Conservation (phyloP, 2,329 filamentous ascomycete species). For the Drechslera avenae region DNA sequence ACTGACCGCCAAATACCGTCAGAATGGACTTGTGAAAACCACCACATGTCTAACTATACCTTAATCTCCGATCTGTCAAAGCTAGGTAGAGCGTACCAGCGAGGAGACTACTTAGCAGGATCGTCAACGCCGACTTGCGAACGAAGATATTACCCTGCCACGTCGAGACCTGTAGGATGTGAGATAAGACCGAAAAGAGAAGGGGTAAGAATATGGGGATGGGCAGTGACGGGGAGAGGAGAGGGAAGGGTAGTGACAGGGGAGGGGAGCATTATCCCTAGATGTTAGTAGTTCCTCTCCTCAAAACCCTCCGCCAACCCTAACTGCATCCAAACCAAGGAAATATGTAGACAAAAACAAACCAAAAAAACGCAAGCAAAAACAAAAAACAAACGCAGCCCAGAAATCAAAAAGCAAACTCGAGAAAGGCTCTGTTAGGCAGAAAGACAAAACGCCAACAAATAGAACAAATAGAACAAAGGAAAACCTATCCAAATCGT, state of each 20-base stretch:
- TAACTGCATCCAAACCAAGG: too few relatives aligned
- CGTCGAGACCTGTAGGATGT: constrained; percentile 1
- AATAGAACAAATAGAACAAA: not conserved
- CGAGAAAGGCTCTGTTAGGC: too few relatives aligned
- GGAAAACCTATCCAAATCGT: not conserved
- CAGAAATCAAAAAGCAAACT: not conserved
- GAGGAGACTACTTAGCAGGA: not conserved
- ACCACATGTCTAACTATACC: not conserved
- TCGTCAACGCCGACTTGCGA: not conserved
- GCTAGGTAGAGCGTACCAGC: not conserved
- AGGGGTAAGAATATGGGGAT: not conserved
- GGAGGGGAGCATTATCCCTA: not conserved
- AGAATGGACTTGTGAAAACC: not conserved
- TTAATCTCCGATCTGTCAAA: not conserved
- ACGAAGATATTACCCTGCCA: not conserved
- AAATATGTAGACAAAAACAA: too few relatives aligned
- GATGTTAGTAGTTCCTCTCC: not conserved
- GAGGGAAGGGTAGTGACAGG: not conserved
- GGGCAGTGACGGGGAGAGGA: not conserved
- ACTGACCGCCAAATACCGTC: not conserved
- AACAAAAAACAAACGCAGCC: not conserved
- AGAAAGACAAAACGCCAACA: too few relatives aligned
- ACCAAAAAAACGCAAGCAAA: not conserved
- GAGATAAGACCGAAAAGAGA: not conserved
- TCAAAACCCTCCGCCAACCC: too few relatives aligned